phyloP scores from a whole-genome alignment of 176 grass and related monocot species.

The Dactylis glomerata region DNA sequence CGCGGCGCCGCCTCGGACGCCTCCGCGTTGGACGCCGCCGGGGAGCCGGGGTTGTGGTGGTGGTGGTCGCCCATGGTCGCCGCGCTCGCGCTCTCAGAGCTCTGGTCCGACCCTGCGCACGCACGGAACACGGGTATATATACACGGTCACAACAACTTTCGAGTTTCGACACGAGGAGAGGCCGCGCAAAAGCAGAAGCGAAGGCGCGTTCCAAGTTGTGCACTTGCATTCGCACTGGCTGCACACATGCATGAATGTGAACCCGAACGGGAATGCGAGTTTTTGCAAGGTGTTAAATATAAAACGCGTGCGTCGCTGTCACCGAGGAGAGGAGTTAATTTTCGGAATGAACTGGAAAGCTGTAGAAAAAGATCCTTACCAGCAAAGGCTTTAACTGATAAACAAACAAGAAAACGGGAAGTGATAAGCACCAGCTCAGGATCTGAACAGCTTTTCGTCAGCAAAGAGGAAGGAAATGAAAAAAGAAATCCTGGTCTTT shows the following conservation, averaged over 20 bases:
- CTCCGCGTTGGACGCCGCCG: constrained; percentile 21
- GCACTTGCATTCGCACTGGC: constrained; percentile 15
- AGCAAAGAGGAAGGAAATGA: not conserved
- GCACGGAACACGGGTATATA: constrained; percentile 19
- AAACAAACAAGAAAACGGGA: too few species aligned
- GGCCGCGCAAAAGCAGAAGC: not conserved
- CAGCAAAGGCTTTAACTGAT: too few species aligned
- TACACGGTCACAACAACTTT: not conserved
- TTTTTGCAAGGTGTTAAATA: not conserved
- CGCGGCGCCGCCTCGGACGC: constrained; percentile 30
- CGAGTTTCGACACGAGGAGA: not conserved
- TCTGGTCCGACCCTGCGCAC: constrained; percentile 42
- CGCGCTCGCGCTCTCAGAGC: constrained; percentile 29
- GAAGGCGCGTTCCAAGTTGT: constrained; percentile 13
- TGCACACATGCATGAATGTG: not conserved
- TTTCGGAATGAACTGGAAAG: constrained; percentile 12
- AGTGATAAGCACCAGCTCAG: not conserved
- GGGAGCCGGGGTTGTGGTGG: not conserved
- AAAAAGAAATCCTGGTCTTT: not conserved
- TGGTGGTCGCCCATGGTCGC: constrained; percentile 49
- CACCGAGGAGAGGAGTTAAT: not conserved
- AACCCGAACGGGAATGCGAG: not conserved
- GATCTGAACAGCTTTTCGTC: constrained; percentile 4
- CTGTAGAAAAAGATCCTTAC: constrained; percentile 4
- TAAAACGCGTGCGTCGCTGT: not conserved